phyloP scores from a whole-genome alignment of 345 rosid species.

The Erysimum cheiranthoides region DNA sequence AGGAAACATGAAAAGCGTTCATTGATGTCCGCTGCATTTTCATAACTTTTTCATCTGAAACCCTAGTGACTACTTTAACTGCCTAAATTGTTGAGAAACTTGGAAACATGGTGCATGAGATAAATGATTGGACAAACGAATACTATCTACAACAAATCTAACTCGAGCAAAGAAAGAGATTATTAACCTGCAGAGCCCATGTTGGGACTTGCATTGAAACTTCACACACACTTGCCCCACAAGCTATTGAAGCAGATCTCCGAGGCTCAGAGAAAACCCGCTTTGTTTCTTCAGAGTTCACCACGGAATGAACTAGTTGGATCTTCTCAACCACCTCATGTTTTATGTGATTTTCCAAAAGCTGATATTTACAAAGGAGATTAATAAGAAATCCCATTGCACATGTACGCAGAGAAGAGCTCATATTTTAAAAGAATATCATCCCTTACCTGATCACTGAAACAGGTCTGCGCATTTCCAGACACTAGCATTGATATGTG shows the following conservation, averaged over 20 bases:
- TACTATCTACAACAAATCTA: constrained; percentile 11
- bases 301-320: constrained; percentile 74
- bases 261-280: constrained; percentile 72
- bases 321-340: constrained; percentile 82
- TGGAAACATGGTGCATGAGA: constrained; percentile 24
- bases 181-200: constrained; percentile 95
- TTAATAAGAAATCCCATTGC: constrained; percentile 18
- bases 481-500: constrained; percentile 93
- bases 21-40: neutral
- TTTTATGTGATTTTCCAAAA: constrained; percentile 95
- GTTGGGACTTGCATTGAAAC: constrained; percentile 90
- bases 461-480: constrained; percentile 97
- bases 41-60: neutral
- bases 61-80: constrained; percentile 3
- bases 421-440: neutral
- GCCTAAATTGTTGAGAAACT: constrained; percentile 8
- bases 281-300: constrained; percentile 61
- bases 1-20: neutral
- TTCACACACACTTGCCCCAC: constrained; percentile 96
- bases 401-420: constrained; percentile 17
- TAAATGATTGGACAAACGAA: neutral
- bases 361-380: constrained; percentile 54
- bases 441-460: constrained; percentile 90
- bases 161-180: constrained; percentile 10
- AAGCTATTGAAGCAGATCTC: constrained; percentile 88